Evolutionary conservation across 2,329 filamentous ascomycete species (phyloP).

Genomic region (Madurella fahalii): DNA sequence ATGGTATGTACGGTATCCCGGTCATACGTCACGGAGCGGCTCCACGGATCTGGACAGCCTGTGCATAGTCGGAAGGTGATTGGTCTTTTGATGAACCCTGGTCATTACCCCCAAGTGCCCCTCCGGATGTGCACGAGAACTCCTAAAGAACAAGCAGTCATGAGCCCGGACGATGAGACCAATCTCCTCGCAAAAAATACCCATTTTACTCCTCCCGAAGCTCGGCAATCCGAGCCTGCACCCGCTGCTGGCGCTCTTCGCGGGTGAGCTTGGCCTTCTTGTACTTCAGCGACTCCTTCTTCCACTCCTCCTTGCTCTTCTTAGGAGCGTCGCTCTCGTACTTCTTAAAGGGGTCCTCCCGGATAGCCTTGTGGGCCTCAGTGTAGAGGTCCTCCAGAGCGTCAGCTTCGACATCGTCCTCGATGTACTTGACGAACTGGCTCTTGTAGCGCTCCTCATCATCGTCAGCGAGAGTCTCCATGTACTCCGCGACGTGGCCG

Average conservation of each 20-base stretch:
- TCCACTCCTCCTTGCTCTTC: conserved; percentile 98
- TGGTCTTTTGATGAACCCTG: conserved; percentile 28
- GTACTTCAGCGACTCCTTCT: conserved; percentile 92
- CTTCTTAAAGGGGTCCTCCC: conserved; percentile 98
- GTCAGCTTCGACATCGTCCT: conserved; percentile 94
- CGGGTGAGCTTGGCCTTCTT: conserved; percentile 70
- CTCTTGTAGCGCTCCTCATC: conserved; percentile 99
- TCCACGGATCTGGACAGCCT: not conserved
- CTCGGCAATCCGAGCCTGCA: conserved; percentile 89
- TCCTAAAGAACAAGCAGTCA: conserved; percentile 26
- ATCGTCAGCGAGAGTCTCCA: conserved; percentile 99
- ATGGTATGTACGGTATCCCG: not conserved
- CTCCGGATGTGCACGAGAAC: conserved; percentile 21
- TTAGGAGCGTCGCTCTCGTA: conserved; percentile 67
- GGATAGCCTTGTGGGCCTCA: conserved; percentile 94
- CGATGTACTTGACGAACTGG: conserved; percentile 97
- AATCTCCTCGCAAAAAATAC: conserved; percentile 19
- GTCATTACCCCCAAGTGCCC: conserved; percentile 23
- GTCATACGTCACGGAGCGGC: conserved; percentile 1
- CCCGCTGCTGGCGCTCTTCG: conserved; percentile 75
- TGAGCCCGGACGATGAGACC: conserved; percentile 22
- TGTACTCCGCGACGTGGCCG: conserved; percentile 99
- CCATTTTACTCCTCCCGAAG: conserved; percentile 52
- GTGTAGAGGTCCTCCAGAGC: conserved; percentile 94
- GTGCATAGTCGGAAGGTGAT: conserved; percentile 21